Evolutionary conservation across 148 eudicot species (phyloP).

Genomic region (Drosera capensis): DNA sequence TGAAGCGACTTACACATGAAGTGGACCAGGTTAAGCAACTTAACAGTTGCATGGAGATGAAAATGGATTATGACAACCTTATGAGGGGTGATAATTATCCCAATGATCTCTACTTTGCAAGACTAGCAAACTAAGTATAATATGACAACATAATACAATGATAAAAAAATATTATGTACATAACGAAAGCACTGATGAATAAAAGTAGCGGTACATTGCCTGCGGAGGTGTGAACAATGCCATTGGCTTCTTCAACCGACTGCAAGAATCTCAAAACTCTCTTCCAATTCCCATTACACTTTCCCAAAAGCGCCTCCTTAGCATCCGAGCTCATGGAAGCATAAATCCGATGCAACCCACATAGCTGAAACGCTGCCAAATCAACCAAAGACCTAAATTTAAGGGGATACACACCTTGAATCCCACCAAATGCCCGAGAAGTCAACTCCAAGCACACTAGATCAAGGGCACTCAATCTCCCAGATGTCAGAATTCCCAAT

Average conservation of each 20-base stretch:
- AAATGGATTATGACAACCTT: too few relatives aligned
- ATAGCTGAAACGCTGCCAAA: slow-evolving; percentile 61
- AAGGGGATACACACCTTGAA: slow-evolving; percentile 35
- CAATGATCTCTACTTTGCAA: too few relatives aligned
- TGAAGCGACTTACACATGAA: too few relatives aligned
- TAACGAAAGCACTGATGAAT: too few relatives aligned
- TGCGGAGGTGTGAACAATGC: slow-evolving; percentile 52
- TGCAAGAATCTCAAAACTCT: slow-evolving; percentile 79
- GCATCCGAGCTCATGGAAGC: slow-evolving; percentile 18
- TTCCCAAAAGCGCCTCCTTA: slow-evolving; percentile 26
- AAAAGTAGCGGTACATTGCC: slow-evolving; percentile 64
- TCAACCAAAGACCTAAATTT: slow-evolving; percentile 61
- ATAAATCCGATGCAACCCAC: slow-evolving; percentile 41
- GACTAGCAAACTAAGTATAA: too few relatives aligned
- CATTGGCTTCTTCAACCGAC: slow-evolving; percentile 69
- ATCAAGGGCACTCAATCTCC: slow-evolving; percentile 60
- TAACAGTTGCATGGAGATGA: too few relatives aligned
- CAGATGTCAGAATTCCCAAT: slow-evolving; percentile 58
- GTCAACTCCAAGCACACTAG: slow-evolving; percentile 54
- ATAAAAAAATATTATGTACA: too few relatives aligned
- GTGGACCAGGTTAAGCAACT: too few relatives aligned
- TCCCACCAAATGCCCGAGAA: slow-evolving; percentile 38
- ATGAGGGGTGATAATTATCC: too few relatives aligned
- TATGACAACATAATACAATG: not conserved
- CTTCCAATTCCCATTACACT: slow-evolving; percentile 73